These are phyloP conservation scores for Staphylotrichum longicolle DNA, from an alignment of 495 filamentous ascomycete species.

Conservation along the genomic window DNA sequence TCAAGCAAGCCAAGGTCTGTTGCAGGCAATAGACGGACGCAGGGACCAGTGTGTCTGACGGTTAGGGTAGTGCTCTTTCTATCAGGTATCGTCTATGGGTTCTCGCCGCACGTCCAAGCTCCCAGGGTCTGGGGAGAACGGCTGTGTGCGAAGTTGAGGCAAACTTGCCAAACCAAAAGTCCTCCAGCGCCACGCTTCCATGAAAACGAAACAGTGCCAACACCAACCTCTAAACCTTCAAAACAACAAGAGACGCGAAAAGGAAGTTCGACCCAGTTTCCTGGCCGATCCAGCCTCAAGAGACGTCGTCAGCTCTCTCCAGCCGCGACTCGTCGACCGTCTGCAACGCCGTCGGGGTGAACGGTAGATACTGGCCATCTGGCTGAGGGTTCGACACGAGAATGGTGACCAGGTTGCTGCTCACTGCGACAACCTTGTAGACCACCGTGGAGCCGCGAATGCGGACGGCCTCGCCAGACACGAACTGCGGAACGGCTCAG, in stretches of 20 bases:
- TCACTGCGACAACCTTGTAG: slow-evolving; percentile 32
- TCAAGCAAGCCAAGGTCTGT: not conserved
- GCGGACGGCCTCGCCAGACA: slow-evolving; percentile 25
- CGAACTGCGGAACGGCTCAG: slow-evolving; percentile 2
- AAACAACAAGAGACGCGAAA: too few relatives aligned
- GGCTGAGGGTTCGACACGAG: slow-evolving; percentile 31
- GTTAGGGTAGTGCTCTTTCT: not conserved
- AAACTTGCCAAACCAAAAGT: not conserved
- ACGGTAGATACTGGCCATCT: slow-evolving; percentile 23
- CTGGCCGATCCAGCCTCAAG: not conserved
- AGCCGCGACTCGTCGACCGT: slow-evolving; percentile 30
- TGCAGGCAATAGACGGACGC: not conserved
- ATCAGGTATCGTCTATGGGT: slow-evolving; percentile 9
- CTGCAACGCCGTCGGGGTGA: slow-evolving; percentile 22
- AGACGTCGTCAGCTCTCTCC: slow-evolving; percentile 23
- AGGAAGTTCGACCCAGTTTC: too few relatives aligned
- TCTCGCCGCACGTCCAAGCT: too few relatives aligned
- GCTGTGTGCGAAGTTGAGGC: slow-evolving; percentile 3
- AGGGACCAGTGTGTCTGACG: not conserved
- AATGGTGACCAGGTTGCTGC: slow-evolving; percentile 27
- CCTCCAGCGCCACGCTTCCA: slow-evolving; percentile 7
- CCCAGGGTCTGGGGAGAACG: not conserved
- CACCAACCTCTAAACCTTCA: not conserved
- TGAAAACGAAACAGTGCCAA: not conserved
- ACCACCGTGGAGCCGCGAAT: slow-evolving; percentile 22